phyloP scores from a whole-genome alignment of 306 rosid genomes.

The Vachellia pachyceras region DNA sequence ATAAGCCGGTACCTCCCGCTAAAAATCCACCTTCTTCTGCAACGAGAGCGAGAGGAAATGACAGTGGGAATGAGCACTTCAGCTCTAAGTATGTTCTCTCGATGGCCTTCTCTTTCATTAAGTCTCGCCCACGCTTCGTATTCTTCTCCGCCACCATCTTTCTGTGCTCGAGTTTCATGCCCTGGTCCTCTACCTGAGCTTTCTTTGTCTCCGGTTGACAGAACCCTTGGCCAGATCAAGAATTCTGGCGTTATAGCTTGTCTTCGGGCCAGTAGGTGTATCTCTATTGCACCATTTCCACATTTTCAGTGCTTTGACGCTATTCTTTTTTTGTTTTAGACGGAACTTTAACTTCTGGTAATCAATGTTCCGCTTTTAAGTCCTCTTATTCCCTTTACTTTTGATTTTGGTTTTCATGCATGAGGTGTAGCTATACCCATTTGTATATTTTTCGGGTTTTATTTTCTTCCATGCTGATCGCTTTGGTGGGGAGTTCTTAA shows the following conservation, averaged over 20 bases:
- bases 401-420: neutral
- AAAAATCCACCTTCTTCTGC: neutral
- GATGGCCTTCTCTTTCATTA: slow-evolving; percentile 30
- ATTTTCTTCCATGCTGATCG: neutral
- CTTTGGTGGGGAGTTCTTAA: neutral
- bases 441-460: neutral
- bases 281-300: neutral
- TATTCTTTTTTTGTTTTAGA: neutral
- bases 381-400: neutral
- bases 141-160: neutral
- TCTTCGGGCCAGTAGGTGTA: slow-evolving; percentile 78
- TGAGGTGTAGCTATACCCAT: neutral
- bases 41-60: neutral
- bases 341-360: neutral
- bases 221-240: slow-evolving; percentile 56
- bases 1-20: neutral
- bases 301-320: neutral
- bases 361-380: neutral
- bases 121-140: slow-evolving; percentile 29
- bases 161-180: slow-evolving; percentile 44
- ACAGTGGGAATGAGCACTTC: slow-evolving; percentile 30
- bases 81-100: slow-evolving; percentile 2
- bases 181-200: slow-evolving; percentile 32
- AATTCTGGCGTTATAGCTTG: slow-evolving; percentile 87
- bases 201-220: slow-evolving; percentile 51